A percentile compares a stretch with the other conserved stretches of the same genome.
phyloP scores from a whole-genome alignment of 2,329 filamentous ascomycete species.

The Verticillium tricorpus region DNA sequence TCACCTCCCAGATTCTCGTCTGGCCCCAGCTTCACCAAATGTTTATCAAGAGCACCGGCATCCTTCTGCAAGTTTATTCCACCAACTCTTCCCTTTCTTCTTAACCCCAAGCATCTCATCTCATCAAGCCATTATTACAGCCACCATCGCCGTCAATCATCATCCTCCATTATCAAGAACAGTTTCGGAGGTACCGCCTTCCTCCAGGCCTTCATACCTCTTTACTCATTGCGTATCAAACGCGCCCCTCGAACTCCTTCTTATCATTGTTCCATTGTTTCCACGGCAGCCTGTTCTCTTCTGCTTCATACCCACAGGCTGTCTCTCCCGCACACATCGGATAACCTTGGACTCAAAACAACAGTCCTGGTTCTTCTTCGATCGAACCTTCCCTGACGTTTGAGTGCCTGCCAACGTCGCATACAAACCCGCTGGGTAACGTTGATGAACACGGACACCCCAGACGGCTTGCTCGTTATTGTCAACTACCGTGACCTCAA shows the following conservation, averaged over 20 bases:
- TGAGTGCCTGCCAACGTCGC: not conserved
- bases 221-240: not conserved
- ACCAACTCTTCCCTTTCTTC: not conserved
- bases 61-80: slow-evolving; percentile 7
- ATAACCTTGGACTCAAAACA: too few relatives aligned
- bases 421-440: too few relatives aligned
- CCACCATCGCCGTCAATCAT: too few relatives aligned
- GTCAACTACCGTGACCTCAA: not conserved
- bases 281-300: not conserved
- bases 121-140: not conserved
- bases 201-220: not conserved
- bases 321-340: not conserved
- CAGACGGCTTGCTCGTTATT: slow-evolving; percentile 3
- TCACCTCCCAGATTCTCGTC: not conserved
- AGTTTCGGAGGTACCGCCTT: not conserved
- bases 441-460: not conserved
- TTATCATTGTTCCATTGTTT: not conserved
- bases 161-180: not conserved
- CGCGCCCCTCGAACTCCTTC: not conserved
- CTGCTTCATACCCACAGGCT: not conserved
- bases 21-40: not conserved
- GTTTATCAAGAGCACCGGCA: slow-evolving; percentile 8
- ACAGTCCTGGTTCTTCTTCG: not conserved
- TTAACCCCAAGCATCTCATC: not conserved
- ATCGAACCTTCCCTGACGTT: not conserved